phyloP scores from a whole-genome alignment of 306 rosid genomes.

The Cicer judaicum region DNA sequence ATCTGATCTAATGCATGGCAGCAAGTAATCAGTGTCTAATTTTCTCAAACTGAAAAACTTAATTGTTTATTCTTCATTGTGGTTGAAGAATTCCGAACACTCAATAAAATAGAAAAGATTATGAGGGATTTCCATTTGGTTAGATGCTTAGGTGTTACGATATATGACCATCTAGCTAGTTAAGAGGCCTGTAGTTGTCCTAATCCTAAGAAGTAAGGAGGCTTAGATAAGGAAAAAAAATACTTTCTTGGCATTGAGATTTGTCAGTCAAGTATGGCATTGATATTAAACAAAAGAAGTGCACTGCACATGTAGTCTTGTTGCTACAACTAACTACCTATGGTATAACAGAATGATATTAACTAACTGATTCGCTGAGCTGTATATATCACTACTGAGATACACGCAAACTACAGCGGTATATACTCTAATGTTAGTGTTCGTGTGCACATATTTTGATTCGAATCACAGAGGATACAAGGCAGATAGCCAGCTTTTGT shows the following conservation, averaged over 20 bases:
- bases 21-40: conserved; percentile 15
- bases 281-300: not conserved
- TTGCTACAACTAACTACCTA: conserved; percentile 5
- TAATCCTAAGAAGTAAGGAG: conserved; percentile 14
- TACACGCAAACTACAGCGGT: not conserved
- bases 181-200: not conserved
- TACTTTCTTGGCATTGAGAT: conserved; percentile 7
- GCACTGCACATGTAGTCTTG: not conserved
- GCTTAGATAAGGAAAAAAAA: not conserved
- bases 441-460: no score
- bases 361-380: not conserved
- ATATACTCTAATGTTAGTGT: not conserved
- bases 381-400: not conserved
- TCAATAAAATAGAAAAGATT: not conserved
- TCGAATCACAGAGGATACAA: not conserved
- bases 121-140: conserved; percentile 1
- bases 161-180: not conserved
- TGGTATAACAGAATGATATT: conserved; percentile 1
- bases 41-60: conserved; percentile 10
- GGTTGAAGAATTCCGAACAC: not conserved
- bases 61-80: not conserved
- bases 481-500: not conserved
- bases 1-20: not conserved
- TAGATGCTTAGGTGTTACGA: not conserved
- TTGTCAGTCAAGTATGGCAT: not conserved